Evolutionary conservation across 2,329 filamentous ascomycete species (phyloP).

Genomic region (Diplodia seriata): DNA sequence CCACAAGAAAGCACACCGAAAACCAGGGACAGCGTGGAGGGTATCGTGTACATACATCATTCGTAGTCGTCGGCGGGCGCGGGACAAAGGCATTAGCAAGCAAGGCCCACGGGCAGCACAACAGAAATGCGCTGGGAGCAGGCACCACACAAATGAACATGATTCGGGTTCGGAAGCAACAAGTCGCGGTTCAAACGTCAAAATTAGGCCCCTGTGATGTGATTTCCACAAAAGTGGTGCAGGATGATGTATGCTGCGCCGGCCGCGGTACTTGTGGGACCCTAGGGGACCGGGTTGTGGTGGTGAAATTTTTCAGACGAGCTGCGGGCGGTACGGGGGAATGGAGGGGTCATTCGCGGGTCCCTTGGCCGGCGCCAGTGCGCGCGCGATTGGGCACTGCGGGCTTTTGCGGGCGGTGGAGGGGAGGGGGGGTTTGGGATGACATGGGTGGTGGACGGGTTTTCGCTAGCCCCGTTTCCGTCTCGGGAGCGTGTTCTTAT

Average conservation of each 20-base stretch:
- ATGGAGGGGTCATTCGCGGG: background rate
- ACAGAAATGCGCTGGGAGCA: background rate
- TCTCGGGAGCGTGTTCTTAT: slow-evolving; percentile 2
- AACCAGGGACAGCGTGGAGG: background rate
- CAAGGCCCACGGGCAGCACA: background rate
- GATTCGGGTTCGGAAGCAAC: slow-evolving; percentile 10
- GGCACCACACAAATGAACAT: background rate
- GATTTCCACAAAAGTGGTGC: background rate
- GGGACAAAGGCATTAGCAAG: background rate
- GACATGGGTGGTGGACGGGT: background rate
- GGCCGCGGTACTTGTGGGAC: background rate
- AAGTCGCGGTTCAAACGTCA: slow-evolving; percentile 1
- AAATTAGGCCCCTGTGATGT: slow-evolving; percentile 23
- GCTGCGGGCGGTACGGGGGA: background rate
- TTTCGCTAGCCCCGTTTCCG: background rate
- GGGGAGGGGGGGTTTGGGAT: background rate
- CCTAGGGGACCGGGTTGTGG: too few species aligned
- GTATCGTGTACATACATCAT: slow-evolving; percentile 7
- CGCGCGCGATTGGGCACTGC: background rate
- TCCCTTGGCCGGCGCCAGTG: background rate
- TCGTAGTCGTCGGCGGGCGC: background rate
- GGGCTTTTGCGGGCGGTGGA: background rate
- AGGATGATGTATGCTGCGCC: background rate
- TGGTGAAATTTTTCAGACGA: background rate
- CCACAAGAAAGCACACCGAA: slow-evolving; percentile 2